phyloP scores from a whole-genome alignment of 2,329 filamentous ascomycete species.

The Laburnicola sp. region DNA sequence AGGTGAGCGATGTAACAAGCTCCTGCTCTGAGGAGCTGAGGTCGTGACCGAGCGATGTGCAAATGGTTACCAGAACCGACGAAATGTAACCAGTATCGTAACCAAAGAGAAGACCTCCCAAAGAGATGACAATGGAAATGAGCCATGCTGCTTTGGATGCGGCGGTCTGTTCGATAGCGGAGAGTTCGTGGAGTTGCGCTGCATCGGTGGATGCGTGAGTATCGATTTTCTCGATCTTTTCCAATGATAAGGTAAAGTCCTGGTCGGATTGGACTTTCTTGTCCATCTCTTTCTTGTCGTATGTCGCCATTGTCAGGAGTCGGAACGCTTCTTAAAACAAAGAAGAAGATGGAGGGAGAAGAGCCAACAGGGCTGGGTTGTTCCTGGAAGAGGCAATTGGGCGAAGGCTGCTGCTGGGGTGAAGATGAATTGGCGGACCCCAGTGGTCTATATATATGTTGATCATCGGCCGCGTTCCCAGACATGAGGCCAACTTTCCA shows the following conservation, averaged over 20 bases:
- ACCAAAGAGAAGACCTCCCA: conserved; percentile 38
- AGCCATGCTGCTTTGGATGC: conserved; percentile 9
- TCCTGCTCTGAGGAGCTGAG: conserved; percentile 53
- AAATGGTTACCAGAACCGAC: conserved; percentile 49
- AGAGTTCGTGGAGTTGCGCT: conserved; percentile 19
- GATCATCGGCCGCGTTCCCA: not conserved
- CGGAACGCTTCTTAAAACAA: not conserved
- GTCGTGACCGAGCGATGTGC: conserved; percentile 42
- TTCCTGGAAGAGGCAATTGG: not conserved
- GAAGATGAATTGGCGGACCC: not conserved
- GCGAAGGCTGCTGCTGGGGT: conserved; percentile 5
- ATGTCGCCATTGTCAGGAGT: conserved; percentile 8
- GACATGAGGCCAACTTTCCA: not conserved
- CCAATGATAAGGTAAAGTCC: conserved; percentile 4
- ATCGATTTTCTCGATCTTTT: conserved; percentile 29
- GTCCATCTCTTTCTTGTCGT: conserved; percentile 9
- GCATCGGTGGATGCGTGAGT: conserved; percentile 17
- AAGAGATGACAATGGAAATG: conserved; percentile 14
- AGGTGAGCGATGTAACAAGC: conserved; percentile 57
- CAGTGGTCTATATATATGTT: conserved; percentile 9
- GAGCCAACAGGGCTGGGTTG: not conserved
- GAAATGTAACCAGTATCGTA: conserved; percentile 55
- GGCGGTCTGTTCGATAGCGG: conserved; percentile 12
- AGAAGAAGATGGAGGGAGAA: not conserved
- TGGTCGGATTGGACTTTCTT: conserved; percentile 23